Base-by-base conservation (phyloP, 179 eudicot genomes). In the Beta macrorhiza region DNA sequence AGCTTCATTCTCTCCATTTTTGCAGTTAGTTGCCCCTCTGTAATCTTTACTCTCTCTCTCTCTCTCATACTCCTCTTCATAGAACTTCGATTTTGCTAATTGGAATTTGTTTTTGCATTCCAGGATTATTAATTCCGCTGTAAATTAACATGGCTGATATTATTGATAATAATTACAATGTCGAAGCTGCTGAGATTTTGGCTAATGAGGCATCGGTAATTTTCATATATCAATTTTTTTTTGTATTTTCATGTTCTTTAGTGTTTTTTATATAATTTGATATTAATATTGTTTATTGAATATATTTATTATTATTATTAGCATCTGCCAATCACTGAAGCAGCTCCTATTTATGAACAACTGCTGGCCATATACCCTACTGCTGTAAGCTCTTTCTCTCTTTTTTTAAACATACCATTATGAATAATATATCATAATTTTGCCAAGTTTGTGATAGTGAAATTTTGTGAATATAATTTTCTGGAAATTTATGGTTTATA, bases 361-460 rank as follows among this genome's bases (percentile, higher is more conserved):
- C 99, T 97, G 78, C 77, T 97, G 75, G 79, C 90, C 78, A 89
- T 91, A 14, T 97, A 90, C 80, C 99, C 99, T 20, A 97, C 99
- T 25, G 93, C 98, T 85, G 99, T 97, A 81, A 92, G 92, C 77
- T 59, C 42, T 67, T 29, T 29, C 12, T 20, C 14, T 69, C 62
- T 22, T 14, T 72, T 12, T 20, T 63, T 25, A 7, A 19, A 11
- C 2, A 53, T 2, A 44, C 44, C 19, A 13, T n/a, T 69, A 7
- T 49, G 51, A 47, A 47, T 63, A 5, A 63, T 10, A 11, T 22
- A 16, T 7, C 5, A 7, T 8, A 13, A 9, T 78, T 72, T 12
- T 22, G n/a, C 53, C 62, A 12, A 20, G 11, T 71, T 58, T n/a
- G 14, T 14, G 42, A 53, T 20, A 29, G 19, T 19, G 59, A 25